Base-by-base conservation (phyloP, 2,329 filamentous ascomycete genomes). In the Exserohilum rostratum region DNA sequence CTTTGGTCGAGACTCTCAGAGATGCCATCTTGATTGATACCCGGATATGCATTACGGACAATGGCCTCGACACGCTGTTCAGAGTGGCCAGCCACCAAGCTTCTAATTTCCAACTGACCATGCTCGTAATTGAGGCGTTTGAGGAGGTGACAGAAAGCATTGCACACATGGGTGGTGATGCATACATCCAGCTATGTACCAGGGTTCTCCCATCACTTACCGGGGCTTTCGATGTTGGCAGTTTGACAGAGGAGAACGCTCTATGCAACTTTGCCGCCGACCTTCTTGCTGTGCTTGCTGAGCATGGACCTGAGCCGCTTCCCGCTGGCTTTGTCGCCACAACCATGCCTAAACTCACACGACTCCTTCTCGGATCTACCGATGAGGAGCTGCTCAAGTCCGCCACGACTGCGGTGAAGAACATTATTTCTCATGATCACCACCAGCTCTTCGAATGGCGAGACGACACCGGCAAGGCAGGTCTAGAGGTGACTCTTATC, bases 351-450 rank as follows among this genome's bases (percentile, higher is more conserved):
- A 96, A 96, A 73, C 79, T 99, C 34, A 92, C 87, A 67, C 85
- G 87, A 34, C 82, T 98, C 30, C 80, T 99, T 34, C 88, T 97
- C 76, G 87, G 87, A 59, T 93, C 91, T 2, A 82, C 82, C n/a
- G 93, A 98, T 63, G 91, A 91, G 50, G 92, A 96, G 64, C 83
- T 99, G 22, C 85, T 98, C 52, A 90, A 93, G 57, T 90, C 93
- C 3, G 91, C 90, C 11, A 95, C 91, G 0, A 87, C 92, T 67
- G 87, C 91, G 0, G 87, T 96, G 62, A 93, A 95, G 77, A 92
- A 91, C 73, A 91, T 98, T 76, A 83, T 99, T 30, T 85, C 87
- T 62, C 92, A 97, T 73, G 95, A 97, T 69, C 88, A 93, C 64
- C 85, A 92, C 59, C 95, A 98, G 71, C 86, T 98, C 37, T 89